These are phyloP conservation scores for Papiliotrema laurentii DNA, from an alignment of 1,284 basidiomycete species.

Conservation along the genomic window DNA sequence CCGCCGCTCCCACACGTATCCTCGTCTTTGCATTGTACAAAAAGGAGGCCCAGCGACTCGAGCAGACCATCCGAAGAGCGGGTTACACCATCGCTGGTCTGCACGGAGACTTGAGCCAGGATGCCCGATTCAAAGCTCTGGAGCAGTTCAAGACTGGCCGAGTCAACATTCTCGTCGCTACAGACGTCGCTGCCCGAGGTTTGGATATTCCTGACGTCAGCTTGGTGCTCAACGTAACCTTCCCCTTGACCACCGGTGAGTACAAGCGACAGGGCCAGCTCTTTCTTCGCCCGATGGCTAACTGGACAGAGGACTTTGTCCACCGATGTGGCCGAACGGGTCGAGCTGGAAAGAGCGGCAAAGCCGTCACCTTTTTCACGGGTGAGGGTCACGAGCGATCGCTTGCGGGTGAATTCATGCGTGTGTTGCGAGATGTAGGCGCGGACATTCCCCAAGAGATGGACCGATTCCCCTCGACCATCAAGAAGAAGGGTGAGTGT, in stretches of 20 bases:
- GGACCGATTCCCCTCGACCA: constrained; percentile 89
- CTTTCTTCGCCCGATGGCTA: too few relatives aligned
- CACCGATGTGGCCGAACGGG: constrained; percentile 97
- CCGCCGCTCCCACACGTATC: constrained; percentile 59
- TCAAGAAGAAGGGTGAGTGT: constrained; percentile 79
- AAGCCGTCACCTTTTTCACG: constrained; percentile 95
- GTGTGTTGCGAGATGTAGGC: constrained; percentile 83
- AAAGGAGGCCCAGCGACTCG: constrained; percentile 89
- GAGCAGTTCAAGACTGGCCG: constrained; percentile 84
- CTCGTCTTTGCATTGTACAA: constrained; percentile 98
- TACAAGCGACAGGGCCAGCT: background rate
- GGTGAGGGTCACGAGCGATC: constrained; percentile 77
- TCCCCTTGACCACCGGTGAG: constrained; percentile 87
- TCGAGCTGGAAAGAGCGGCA: constrained; percentile 84
- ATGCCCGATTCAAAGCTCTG: constrained; percentile 76
- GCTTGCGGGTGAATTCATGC: constrained; percentile 90
- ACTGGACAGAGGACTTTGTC: constrained; percentile 65
- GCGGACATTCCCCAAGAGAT: constrained; percentile 66
- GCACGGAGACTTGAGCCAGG: constrained; percentile 90
- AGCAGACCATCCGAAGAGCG: constrained; percentile 68
- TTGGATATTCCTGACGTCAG: constrained; percentile 96
- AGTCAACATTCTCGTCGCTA: constrained; percentile 85
- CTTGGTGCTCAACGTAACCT: constrained; percentile 90
- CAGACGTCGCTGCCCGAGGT: constrained; percentile 94
- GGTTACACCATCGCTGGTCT: constrained; percentile 84